Conservation (phyloP, 371 early-diverging fungal species). For the Nematocida parisii region DNA sequence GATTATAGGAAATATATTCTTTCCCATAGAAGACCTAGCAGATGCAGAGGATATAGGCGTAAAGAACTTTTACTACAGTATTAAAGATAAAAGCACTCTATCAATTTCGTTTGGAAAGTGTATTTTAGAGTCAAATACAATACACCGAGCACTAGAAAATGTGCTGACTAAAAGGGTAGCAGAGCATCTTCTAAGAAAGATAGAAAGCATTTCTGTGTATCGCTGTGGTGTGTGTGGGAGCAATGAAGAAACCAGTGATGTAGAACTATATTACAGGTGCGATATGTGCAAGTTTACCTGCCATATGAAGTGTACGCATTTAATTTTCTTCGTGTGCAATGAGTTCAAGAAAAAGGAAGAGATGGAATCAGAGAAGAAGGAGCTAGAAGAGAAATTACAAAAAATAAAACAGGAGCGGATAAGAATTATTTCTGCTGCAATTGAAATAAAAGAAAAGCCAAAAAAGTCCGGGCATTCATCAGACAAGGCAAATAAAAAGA, state of each 20-base stretch:
- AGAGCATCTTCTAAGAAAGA: slow-evolving; percentile 60
- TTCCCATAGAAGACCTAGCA: slow-evolving; percentile 65
- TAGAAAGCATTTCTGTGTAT: slow-evolving; percentile 15
- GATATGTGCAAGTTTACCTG: slow-evolving; percentile 78
- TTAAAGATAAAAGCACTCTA: slow-evolving; percentile 49
- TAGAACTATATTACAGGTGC: slow-evolving; percentile 50
- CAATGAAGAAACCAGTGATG: background rate
- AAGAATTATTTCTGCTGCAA: slow-evolving; percentile 48
- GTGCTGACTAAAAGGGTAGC: slow-evolving; percentile 44
- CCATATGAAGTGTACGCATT: slow-evolving; percentile 80
- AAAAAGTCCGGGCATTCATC: background rate
- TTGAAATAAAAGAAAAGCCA: slow-evolving; percentile 52
- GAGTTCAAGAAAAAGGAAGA: slow-evolving; percentile 66
- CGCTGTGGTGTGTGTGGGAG: slow-evolving; percentile 64
- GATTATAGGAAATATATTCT: slow-evolving; percentile 57
- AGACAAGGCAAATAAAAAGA: background rate
- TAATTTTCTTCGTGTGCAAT: slow-evolving; percentile 79
- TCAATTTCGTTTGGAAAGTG: slow-evolving; percentile 38
- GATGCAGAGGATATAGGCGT: slow-evolving; percentile 38
- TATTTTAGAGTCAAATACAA: slow-evolving; percentile 31
- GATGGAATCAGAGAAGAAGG: slow-evolving; percentile 71
- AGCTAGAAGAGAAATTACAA: slow-evolving; percentile 9
- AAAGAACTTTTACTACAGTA: slow-evolving; percentile 46
- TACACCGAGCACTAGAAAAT: slow-evolving; percentile 42
- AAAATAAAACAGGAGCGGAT: slow-evolving; percentile 40